Base-by-base conservation (phyloP, 2,329 filamentous ascomycete genomes). In the Pseudopyrenochaeta lycopersici region DNA sequence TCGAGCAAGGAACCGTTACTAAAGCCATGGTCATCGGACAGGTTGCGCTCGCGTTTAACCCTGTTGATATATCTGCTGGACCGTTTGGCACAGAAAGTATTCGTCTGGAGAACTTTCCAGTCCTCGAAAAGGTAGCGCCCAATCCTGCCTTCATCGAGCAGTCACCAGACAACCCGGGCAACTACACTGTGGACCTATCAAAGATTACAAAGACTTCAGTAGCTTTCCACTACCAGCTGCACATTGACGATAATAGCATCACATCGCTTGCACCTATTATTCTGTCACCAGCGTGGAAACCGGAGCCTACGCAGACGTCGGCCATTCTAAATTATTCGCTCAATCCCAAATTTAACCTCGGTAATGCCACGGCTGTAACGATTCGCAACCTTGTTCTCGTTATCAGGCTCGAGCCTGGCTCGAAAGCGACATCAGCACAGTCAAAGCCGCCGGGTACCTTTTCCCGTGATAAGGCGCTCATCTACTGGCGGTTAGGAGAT, bases 211-310 rank as follows among this genome's bases (percentile, higher is more conserved):
- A 88, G 66, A 88, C 91, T 1, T 85, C 89, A 0, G 88, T 94
- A 6, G 94, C 90, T 7, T 98, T 99, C 80, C 96, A 95, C 54
- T 99, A 98, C 76, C 90, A 93, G 67, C 82, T 97, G 10, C 91
- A 95, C 63, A 77, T 90, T 27, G 88, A 92, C 29, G 54, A 63
- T 43, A 71, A 77, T 31, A 82, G 81, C 52, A 72, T 84, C 12
- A 77, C 82, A 9, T 70, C 79, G 3, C 88, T 91, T 64, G 88
- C 89, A 10, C 92, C 93, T 0, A 79, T 97, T 11, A 78, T 90
- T 14, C 79, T 97, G 40, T 86, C 85, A 17, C 89, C 91, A 3
- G 84, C 83, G 1, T 97, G 93, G 92, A 96, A 94, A 71, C 82
- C 91, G 1, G 89, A 95, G 67, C 85, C 90, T 38, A 88, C 90